Evolutionary conservation across 352 stramenopile genomes (phyloP).

Genomic region (Phytophthora foliorum): DNA sequence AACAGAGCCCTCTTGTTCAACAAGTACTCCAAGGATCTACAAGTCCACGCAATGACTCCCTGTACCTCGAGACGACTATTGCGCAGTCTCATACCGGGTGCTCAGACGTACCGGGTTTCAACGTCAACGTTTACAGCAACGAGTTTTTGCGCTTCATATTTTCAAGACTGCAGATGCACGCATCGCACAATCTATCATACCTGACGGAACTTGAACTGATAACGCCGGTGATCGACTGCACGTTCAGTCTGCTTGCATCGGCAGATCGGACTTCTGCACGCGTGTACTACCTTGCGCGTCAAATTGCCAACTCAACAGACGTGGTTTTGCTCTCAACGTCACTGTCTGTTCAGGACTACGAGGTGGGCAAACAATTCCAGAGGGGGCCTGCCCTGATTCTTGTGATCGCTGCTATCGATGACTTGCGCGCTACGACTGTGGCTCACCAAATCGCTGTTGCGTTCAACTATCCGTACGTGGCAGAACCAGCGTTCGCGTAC

Average conservation of each 20-base stretch:
- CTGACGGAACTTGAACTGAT: slow-evolving; percentile 46
- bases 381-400: slow-evolving; percentile 23
- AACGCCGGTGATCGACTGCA: slow-evolving; percentile 50
- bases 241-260: slow-evolving; percentile 22
- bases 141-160: slow-evolving; percentile 39
- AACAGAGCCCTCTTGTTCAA: slow-evolving; percentile 42
- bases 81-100: slow-evolving; percentile 29
- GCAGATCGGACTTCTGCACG: slow-evolving; percentile 23
- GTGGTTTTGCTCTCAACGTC: slow-evolving; percentile 37
- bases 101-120: slow-evolving; percentile 16
- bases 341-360: slow-evolving; percentile 41
- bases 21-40: slow-evolving; percentile 29
- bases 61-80: slow-evolving; percentile 43
- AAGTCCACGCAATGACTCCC: slow-evolving; percentile 22
- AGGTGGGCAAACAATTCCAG: slow-evolving; percentile 24
- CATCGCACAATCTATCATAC: slow-evolving; percentile 37
- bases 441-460: slow-evolving; percentile 36
- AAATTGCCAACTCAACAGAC: slow-evolving; percentile 18
- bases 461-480: slow-evolving; percentile 39
- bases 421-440: slow-evolving; percentile 22
- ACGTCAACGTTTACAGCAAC: slow-evolving; percentile 37
- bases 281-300: slow-evolving; percentile 41
- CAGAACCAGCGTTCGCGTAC: slow-evolving; percentile 25
- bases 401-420: slow-evolving; percentile 32
- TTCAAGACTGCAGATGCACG: slow-evolving; percentile 20